phyloP scores from a whole-genome alignment of 306 rosid species.

The Vicia sativa region DNA sequence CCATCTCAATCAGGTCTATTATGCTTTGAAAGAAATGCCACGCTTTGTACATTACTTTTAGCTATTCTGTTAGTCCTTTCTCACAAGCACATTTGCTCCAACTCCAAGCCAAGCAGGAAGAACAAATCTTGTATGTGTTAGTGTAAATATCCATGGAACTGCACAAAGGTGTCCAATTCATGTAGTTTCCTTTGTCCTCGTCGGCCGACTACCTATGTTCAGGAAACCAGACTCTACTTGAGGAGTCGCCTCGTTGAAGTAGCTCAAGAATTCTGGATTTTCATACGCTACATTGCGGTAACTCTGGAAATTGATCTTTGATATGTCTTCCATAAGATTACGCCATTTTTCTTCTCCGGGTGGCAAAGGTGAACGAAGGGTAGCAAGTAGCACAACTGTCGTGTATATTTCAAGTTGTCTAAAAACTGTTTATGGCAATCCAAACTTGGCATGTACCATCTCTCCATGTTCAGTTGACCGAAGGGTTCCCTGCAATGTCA shows the following conservation, averaged over 20 bases:
- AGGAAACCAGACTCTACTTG: conserved; percentile 93
- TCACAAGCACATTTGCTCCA: conserved; percentile 80
- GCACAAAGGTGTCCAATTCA: conserved; percentile 93
- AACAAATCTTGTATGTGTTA: conserved; percentile 94
- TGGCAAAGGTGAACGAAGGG: conserved; percentile 75
- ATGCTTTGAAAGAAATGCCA: conserved; percentile 92
- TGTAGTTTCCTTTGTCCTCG: conserved; percentile 67
- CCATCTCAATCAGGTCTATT: conserved; percentile 92
- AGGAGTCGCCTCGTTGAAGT: conserved; percentile 96
- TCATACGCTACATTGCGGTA: conserved; percentile 78
- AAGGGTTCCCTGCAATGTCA: conserved; percentile 65
- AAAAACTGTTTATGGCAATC: conserved; percentile 80
- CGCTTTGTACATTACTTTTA: conserved; percentile 78
- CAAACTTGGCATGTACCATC: conserved; percentile 93
- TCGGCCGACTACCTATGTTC: conserved; percentile 91
- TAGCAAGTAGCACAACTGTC: conserved; percentile 90
- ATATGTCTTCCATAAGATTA: conserved; percentile 87
- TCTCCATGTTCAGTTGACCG: conserved; percentile 95
- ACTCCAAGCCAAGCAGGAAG: conserved; percentile 98
- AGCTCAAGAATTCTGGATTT: conserved; percentile 81
- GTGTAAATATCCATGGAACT: conserved; percentile 90
- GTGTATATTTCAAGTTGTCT: conserved; percentile 96
- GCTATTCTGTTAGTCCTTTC: conserved; percentile 79
- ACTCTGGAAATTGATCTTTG: conserved; percentile 67
- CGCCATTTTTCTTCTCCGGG: conserved; percentile 92